phyloP scores from a whole-genome alignment of 2,329 filamentous ascomycete species.

The Penicillium nordicum region DNA sequence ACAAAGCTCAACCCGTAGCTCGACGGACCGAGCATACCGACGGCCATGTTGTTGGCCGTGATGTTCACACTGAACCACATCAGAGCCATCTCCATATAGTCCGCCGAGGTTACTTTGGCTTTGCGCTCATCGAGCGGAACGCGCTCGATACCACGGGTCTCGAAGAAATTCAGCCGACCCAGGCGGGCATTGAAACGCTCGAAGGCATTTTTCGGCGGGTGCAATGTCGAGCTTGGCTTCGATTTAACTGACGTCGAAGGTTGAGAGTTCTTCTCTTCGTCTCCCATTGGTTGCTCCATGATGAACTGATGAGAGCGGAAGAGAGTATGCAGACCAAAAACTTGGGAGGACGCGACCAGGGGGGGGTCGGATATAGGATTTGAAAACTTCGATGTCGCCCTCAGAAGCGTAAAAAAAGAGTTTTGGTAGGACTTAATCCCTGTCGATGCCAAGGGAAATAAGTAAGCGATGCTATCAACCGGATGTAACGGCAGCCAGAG shows the following conservation, averaged over 20 bases:
- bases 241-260: not conserved
- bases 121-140: not conserved
- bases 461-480: not conserved
- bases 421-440: not conserved
- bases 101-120: not conserved
- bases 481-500: not conserved
- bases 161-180: not conserved
- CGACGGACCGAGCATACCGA: not conserved
- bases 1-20: not conserved
- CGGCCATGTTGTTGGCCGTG: not conserved
- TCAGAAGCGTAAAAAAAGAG: not conserved
- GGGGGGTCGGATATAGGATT: not conserved
- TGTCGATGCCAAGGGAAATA: not conserved
- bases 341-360: not conserved
- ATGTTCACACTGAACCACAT: not conserved
- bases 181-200: not conserved
- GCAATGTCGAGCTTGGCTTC: not conserved
- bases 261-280: not conserved
- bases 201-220: not conserved
- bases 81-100: not conserved
- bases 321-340: not conserved
- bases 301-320: not conserved
- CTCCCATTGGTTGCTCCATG: not conserved
- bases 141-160: not conserved
- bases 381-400: not conserved